These are phyloP conservation scores for Trichoderma arundinaceum DNA, from an alignment of 2,329 filamentous ascomycete genomes.

Conservation along the genomic window DNA sequence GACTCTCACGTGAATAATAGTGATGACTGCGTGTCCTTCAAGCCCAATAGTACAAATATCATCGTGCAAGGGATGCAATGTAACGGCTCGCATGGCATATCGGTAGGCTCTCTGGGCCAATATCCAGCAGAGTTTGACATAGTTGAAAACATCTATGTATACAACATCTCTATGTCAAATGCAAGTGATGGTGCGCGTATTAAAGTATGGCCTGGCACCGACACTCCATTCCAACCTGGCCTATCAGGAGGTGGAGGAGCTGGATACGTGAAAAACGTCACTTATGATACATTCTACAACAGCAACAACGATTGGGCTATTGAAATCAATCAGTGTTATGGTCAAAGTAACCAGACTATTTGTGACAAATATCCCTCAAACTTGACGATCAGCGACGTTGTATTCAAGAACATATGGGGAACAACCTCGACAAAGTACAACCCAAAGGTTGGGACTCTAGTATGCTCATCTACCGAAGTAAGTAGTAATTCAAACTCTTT, in stretches of 20 bases:
- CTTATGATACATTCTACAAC: slow-evolving; percentile 15
- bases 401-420: slow-evolving; percentile 22
- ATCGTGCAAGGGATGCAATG: slow-evolving; percentile 15
- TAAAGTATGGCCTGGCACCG: slow-evolving; percentile 13
- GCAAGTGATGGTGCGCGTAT: slow-evolving; percentile 14
- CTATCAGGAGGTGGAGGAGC: slow-evolving; percentile 18
- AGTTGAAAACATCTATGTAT: slow-evolving; percentile 12
- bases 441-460: slow-evolving; percentile 12
- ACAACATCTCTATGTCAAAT: slow-evolving; percentile 18
- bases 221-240: slow-evolving; percentile 15
- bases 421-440: slow-evolving; percentile 5
- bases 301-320: slow-evolving; percentile 23
- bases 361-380: slow-evolving; percentile 18
- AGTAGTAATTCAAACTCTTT: background rate
- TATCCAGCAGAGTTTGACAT: slow-evolving; percentile 18
- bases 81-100: slow-evolving; percentile 19
- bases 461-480: slow-evolving; percentile 14
- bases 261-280: slow-evolving; percentile 15
- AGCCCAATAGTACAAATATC: slow-evolving; percentile 22
- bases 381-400: slow-evolving; percentile 14
- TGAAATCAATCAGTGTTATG: slow-evolving; percentile 23
- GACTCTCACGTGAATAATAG: slow-evolving; percentile 13
- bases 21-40: slow-evolving; percentile 18
- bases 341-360: slow-evolving; percentile 18
- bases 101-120: slow-evolving; percentile 11